Conservation (phyloP, 805 yeast species). For the Tetrapisispora phaffii region DNA sequence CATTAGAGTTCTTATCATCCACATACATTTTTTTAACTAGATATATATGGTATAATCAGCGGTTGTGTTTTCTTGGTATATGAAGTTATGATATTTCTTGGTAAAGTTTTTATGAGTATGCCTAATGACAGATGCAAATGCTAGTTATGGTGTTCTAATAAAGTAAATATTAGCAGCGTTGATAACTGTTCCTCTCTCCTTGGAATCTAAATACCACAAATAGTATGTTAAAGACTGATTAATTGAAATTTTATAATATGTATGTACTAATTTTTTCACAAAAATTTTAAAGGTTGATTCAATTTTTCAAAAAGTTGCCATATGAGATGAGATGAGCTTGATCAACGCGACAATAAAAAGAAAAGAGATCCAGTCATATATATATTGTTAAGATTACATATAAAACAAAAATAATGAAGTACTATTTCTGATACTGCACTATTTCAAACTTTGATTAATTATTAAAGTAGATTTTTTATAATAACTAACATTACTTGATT, state of each 20-base stretch:
- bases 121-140: too few relatives aligned
- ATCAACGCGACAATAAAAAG: not conserved
- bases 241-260: not conserved
- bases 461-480: not conserved
- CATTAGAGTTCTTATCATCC: not conserved
- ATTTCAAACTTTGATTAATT: too few relatives aligned
- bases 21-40: not conserved
- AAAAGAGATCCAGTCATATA: not conserved
- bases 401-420: too few relatives aligned
- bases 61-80: too few relatives aligned
- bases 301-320: not conserved
- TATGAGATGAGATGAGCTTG: constrained; percentile 1
- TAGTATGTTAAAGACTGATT: not conserved
- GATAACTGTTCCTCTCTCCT: too few relatives aligned
- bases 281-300: not conserved
- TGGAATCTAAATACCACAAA: not conserved
- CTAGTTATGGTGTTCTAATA: too few relatives aligned
- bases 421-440: too few relatives aligned
- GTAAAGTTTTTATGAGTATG: too few relatives aligned
- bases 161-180: too few relatives aligned
- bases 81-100: too few relatives aligned
- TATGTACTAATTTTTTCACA: not conserved
- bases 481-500: not conserved
- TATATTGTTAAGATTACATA: too few relatives aligned
- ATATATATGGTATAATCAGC: too few relatives aligned